Conservation (phyloP, 2,329 filamentous ascomycete genomes). For the Magnaporthiopsis incrustans region DNA sequence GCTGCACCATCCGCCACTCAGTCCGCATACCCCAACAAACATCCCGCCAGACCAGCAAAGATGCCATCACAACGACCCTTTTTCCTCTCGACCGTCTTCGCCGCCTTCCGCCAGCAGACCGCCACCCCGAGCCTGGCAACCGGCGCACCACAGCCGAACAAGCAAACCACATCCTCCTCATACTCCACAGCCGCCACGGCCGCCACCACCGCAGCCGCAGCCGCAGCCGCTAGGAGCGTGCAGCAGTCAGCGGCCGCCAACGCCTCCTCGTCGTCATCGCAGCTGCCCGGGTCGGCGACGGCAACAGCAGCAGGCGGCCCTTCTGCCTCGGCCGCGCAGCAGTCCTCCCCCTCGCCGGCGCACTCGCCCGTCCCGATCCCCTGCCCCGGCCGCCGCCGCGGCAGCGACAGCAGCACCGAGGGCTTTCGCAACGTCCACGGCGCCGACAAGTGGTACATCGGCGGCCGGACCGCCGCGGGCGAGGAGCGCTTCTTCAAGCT, state of each 20-base stretch:
- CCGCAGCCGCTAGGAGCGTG: conserved; percentile 8
- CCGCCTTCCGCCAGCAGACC: conserved; percentile 43
- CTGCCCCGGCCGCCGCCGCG: conserved; percentile 40
- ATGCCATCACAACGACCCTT: conserved; percentile 48
- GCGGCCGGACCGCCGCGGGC: conserved; percentile 65
- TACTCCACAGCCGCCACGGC: conserved; percentile 17
- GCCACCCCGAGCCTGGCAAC: conserved; percentile 13
- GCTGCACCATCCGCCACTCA: not conserved
- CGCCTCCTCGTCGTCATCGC: conserved; percentile 9
- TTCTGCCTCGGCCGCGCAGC: conserved; percentile 10
- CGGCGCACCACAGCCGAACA: conserved; percentile 20
- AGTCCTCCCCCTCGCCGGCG: conserved; percentile 5
- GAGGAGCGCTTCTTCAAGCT: conserved; percentile 78
- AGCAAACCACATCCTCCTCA: conserved; percentile 27
- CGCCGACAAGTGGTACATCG: conserved; percentile 75
- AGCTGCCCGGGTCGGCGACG: conserved; percentile 6
- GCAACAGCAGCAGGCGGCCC: conserved; percentile 5
- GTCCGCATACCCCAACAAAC: not conserved
- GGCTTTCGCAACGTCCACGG: conserved; percentile 67
- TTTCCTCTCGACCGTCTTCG: conserved; percentile 49
- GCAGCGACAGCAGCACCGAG: conserved; percentile 68
- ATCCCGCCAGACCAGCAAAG: conserved; percentile 8
- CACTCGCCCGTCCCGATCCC: conserved; percentile 31
- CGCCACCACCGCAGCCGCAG: conserved; percentile 14
- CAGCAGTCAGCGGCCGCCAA: conserved; percentile 19